A percentile compares a stretch with the other conserved stretches of the same genome.
Evolutionary conservation across 176 grass and related monocot genomes (phyloP).

Genomic region (Paspalum notatum): DNA sequence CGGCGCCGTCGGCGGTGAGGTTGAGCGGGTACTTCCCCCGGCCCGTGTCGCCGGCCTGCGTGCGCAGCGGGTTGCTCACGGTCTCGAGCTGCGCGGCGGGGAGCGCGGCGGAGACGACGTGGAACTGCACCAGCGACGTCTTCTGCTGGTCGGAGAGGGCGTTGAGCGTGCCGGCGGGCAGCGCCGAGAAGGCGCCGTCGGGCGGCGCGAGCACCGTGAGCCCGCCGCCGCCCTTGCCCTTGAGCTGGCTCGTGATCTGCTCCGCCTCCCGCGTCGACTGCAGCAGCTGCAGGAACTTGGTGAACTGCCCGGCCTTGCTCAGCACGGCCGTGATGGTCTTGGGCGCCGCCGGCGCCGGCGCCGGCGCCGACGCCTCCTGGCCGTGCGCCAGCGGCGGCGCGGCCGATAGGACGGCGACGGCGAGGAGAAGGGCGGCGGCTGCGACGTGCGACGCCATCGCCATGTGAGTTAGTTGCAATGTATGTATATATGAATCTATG

Average conservation of each 20-base stretch:
- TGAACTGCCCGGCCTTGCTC: slow-evolving; percentile 83
- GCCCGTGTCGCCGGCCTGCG: slow-evolving; percentile 72
- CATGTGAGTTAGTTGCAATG: not conserved
- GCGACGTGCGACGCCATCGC: slow-evolving; percentile 1
- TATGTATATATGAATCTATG: not conserved
- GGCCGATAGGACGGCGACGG: not conserved
- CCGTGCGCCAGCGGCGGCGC: not conserved
- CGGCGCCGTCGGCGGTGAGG: slow-evolving; percentile 53
- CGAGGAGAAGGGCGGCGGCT: not conserved
- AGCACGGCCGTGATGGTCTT: slow-evolving; percentile 76
- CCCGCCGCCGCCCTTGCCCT: slow-evolving; percentile 74
- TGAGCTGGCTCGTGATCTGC: slow-evolving; percentile 93
- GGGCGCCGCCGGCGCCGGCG: slow-evolving; percentile 43
- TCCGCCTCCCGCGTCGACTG: slow-evolving; percentile 54
- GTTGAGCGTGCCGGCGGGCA: slow-evolving; percentile 79
- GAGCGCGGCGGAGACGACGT: slow-evolving; percentile 53
- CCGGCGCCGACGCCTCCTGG: slow-evolving; percentile 15
- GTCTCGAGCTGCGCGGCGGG: slow-evolving; percentile 62
- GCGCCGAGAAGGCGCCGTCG: slow-evolving; percentile 76
- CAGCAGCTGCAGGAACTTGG: slow-evolving; percentile 77
- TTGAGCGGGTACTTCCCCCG: slow-evolving; percentile 75
- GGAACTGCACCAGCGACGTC: slow-evolving; percentile 87
- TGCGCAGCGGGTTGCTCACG: slow-evolving; percentile 86
- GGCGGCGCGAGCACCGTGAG: slow-evolving; percentile 87
- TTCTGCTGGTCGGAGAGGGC: slow-evolving; percentile 82